Base-by-base conservation (phyloP, 1,284 basidiomycete genomes). In the Farysia itapuensis region DNA sequence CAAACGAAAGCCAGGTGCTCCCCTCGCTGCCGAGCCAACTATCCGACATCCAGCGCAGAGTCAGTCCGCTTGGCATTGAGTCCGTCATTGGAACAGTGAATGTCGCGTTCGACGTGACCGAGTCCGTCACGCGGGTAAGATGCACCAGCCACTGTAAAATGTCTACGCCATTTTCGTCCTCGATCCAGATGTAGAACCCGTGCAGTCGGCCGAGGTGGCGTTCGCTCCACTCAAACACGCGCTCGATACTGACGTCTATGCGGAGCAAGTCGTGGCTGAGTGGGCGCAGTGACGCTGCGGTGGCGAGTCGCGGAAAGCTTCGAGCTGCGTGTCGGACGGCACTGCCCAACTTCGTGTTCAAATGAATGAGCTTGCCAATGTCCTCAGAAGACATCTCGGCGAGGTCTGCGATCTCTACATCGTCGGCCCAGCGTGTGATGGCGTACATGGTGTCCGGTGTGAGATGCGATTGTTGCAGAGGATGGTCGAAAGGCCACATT, bases 401-500 rank as follows among this genome's bases (percentile, higher is more conserved):
- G 5, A 99, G 80, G 39, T 96, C 87, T 6, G 83, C 78, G 18
- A 91, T 82, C 9, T 87, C 81, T 68, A 87, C 85, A 30, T 97
- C 90, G 72, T 90, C 90, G 5, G 87, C 90, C 82, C 88, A 92
- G 53, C 82, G 82, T 56, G 86, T 82, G 15, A 98, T 80, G 43
- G 86, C 87, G 78, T 89, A 85, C 42, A 96, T 75, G 4, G 92
- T 83, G 34, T 80, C 78, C 8, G 59, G 39, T 81, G 56, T 50
- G 74, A 72, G 88, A 86, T 75, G 96, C 90, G 60, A 81, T 83
- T 67, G 65, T 24, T 50, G 44, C 11, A 99, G 79, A 4, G 94
- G 95, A 61, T 99, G 90, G 41, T 94, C 89, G 77, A 88, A 97
- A 1, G 93, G 90, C 95, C 95, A 99, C 70, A 96, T 80, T 15